Evolutionary conservation across 1,139 yeast genomes (phyloP).

Genomic region (Magnusiomyces paraingens): DNA sequence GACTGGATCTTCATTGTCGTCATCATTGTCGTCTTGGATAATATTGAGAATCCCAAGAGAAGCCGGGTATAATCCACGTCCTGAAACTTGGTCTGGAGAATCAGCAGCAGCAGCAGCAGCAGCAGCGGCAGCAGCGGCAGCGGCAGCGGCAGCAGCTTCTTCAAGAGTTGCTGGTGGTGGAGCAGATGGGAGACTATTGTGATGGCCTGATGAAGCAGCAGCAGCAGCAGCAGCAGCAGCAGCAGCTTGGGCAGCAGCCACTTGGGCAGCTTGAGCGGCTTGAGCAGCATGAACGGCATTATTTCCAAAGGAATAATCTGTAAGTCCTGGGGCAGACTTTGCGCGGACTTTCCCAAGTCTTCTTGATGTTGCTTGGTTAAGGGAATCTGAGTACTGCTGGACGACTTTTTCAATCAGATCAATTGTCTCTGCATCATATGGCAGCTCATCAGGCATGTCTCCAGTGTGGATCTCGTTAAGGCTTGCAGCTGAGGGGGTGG

Average conservation of each 20-base stretch:
- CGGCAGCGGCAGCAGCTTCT: background rate
- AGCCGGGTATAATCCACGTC: background rate
- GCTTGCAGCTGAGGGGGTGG: background rate
- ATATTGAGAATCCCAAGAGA: slow-evolving; percentile 7
- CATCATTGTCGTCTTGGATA: background rate
- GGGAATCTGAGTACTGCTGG: slow-evolving; percentile 12
- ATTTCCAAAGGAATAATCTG: background rate
- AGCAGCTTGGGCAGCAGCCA: background rate
- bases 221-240: background rate
- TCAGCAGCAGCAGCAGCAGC: background rate
- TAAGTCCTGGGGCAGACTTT: background rate
- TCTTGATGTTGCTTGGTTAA: slow-evolving; percentile 4
- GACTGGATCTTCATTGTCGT: background rate
- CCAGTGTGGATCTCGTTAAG: background rate
- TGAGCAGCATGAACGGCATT: background rate
- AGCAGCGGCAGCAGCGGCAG: background rate
- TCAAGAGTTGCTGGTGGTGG: background rate
- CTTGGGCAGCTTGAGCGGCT: background rate
- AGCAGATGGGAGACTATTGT: background rate
- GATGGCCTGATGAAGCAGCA: background rate
- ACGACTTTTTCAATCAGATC: slow-evolving; percentile 12
- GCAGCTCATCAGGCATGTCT: slow-evolving; percentile 6
- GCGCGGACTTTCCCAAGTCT: background rate
- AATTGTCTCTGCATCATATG: slow-evolving; percentile 13
- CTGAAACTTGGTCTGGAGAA: background rate